phyloP scores from a whole-genome alignment of 139 green algal species.

The Tetraselmis chui region DNA sequence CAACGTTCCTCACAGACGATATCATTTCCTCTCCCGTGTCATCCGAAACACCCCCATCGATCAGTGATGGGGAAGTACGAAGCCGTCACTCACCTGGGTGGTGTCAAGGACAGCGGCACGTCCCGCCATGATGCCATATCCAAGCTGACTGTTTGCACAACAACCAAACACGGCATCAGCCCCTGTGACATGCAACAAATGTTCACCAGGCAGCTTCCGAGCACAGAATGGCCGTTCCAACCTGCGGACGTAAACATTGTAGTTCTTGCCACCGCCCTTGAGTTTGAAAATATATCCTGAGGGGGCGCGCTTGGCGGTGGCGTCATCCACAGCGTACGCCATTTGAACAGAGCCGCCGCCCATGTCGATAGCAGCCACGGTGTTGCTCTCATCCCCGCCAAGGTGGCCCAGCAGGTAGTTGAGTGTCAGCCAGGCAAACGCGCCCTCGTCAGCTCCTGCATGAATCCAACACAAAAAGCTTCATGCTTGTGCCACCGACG shows the following conservation, averaged over 20 bases:
- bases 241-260: constrained; percentile 93
- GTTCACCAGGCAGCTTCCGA: not conserved
- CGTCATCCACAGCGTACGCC: constrained; percentile 68
- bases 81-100: constrained; percentile 6
- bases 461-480: too few relatives aligned
- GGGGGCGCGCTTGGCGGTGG: constrained; percentile 45
- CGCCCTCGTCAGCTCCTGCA: constrained; percentile 80
- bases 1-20: too few relatives aligned
- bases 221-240: too few relatives aligned
- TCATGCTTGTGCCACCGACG: too few relatives aligned
- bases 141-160: constrained; percentile 83
- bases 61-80: too few relatives aligned
- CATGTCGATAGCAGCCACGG: constrained; percentile 87
- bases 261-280: constrained; percentile 46
- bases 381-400: constrained; percentile 46
- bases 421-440: constrained; percentile 94
- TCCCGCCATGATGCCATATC: constrained; percentile 94
- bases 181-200: too few relatives aligned
- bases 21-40: too few relatives aligned
- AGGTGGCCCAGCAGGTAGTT: constrained; percentile 94
- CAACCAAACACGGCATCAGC: too few relatives aligned
- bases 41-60: not conserved
- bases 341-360: constrained; percentile 86
- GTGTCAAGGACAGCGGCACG: constrained; percentile 74
- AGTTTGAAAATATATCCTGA: constrained; percentile 64